Percentiles rank a stretch among this genome's conserved stretches.
Evolutionary conservation across 2,329 filamentous ascomycete species (phyloP).

Genomic region (Neoascochyta sp.): DNA sequence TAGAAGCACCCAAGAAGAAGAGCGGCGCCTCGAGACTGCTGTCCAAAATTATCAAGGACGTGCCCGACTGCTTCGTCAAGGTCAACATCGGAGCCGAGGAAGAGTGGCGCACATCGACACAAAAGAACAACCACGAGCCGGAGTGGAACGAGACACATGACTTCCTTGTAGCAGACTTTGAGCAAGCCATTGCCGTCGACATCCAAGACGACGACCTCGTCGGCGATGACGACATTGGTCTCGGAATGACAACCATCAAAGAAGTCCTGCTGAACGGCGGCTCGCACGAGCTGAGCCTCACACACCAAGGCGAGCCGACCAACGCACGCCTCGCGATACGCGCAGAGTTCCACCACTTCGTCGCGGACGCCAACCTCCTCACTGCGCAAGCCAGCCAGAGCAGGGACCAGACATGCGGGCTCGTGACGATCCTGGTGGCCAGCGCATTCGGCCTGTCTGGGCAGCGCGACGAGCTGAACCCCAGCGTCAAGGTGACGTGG

Average conservation of each 20-base stretch:
- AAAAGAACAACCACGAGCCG: conserved; percentile 44
- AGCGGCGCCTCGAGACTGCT: conserved; percentile 41
- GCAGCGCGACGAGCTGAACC: conserved; percentile 44
- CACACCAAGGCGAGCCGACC: conserved; percentile 39
- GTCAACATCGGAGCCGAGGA: conserved; percentile 45
- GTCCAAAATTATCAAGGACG: conserved; percentile 45
- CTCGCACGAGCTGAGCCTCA: conserved; percentile 40
- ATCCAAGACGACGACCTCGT: conserved; percentile 46
- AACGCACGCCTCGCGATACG: conserved; percentile 37
- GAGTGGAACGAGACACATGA: conserved; percentile 50
- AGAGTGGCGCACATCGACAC: conserved; percentile 44
- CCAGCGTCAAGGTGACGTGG: conserved; percentile 47
- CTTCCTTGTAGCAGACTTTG: conserved; percentile 47
- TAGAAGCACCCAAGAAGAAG: conserved; percentile 41
- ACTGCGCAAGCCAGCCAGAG: conserved; percentile 25
- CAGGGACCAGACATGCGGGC: conserved; percentile 37
- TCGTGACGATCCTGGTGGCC: conserved; percentile 45
- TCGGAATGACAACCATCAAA: conserved; percentile 42
- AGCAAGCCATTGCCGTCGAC: conserved; percentile 43
- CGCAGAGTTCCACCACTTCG: conserved; percentile 44
- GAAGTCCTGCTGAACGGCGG: conserved; percentile 44
- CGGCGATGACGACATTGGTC: conserved; percentile 46
- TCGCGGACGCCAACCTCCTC: conserved; percentile 32
- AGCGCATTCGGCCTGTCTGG: conserved; percentile 44
- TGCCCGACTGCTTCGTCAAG: conserved; percentile 48